phyloP scores from a whole-genome alignment of 257 asterid species.

The Rauvolfia tetraphylla region DNA sequence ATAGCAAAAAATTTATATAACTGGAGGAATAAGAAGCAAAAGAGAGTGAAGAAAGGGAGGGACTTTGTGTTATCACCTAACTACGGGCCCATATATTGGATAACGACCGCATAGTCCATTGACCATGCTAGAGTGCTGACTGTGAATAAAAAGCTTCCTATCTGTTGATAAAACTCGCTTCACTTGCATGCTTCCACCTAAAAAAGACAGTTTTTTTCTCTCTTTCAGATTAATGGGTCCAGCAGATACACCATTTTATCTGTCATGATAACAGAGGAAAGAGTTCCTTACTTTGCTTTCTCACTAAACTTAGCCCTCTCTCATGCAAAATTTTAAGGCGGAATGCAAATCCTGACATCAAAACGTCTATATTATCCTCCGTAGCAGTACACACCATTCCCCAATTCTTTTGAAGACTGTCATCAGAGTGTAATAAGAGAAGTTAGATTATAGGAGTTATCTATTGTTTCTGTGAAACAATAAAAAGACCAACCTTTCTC shows the following conservation, averaged over 20 bases:
- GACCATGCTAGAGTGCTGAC: slow-evolving; percentile 89
- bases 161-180: slow-evolving; percentile 70
- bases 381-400: slow-evolving; percentile 73
- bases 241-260: not conserved
- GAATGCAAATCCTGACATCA: slow-evolving; percentile 92
- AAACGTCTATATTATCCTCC: slow-evolving; percentile 79
- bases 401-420: slow-evolving; percentile 69
- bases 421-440: slow-evolving; percentile 29
- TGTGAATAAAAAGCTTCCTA: slow-evolving; percentile 55
- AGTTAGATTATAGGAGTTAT: slow-evolving; percentile 11
- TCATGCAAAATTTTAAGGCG: slow-evolving; percentile 89
- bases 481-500: slow-evolving; percentile 66
- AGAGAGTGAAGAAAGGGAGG: slow-evolving; percentile 11
- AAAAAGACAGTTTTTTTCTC: not conserved
- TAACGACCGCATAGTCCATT: slow-evolving; percentile 87
- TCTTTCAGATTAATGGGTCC: slow-evolving; percentile 1
- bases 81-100: slow-evolving; percentile 79
- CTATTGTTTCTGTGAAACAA: slow-evolving; percentile 8
- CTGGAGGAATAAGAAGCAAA: not conserved
- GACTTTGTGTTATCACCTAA: slow-evolving; percentile 49
- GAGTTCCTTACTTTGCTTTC: slow-evolving; percentile 46
- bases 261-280: slow-evolving; percentile 5
- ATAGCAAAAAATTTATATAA: slow-evolving; percentile 7
- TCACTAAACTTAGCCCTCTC: slow-evolving; percentile 73
- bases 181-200: slow-evolving; percentile 30